Evolutionary conservation across 2,329 filamentous ascomycete genomes (phyloP), one percentile per base, ranked within the genome.

Genomic region (Emmonsiellopsis sp.): DNA sequence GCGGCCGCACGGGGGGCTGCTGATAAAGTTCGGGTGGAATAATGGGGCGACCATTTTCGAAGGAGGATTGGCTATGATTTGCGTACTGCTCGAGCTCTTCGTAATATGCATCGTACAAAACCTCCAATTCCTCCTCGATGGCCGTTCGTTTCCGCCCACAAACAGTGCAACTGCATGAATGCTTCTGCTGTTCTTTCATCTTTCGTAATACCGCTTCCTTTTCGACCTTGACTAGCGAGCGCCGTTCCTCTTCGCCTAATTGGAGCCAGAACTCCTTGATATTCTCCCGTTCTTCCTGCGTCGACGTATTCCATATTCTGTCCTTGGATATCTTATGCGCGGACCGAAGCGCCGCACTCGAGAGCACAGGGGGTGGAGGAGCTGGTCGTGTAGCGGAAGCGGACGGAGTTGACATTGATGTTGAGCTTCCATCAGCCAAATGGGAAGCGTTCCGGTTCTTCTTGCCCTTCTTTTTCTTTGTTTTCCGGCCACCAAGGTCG

Each of bases 121-220:
- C 91, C 68, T 98, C 93, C 10, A 98, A 78, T 71, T 98, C 93
- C 72, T 98, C 93, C 71, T 98, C 93, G 61, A 98, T 98, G 40
- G 93, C 93, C 10, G 87, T 95, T 52, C 93, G 84, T 75, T 98
- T 98, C 60, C 93, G 83, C 51, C 93, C 93, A 70, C 93, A 98
- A 42, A 98, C 92, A 4, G 90, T 94, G 71, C 93, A 98, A 69
- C 91, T 96, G 76, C 93, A 98, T 2, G 92, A 97, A 69, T 97
- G 91, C 72, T 97, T 97, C 71, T 98, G 93, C 71, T 98, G 93
- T 71, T 98, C 93, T 77, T 98, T 98, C 93, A 98, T 98, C 77
- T 98, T 98, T 66, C 88, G 90, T 53, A 98, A 75, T 0, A 98
- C 93, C 6, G 93, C 92, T 71, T 98, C 92, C 74, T 98, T 98